phyloP scores from a whole-genome alignment of 257 asterid species.

The Ophiorrhiza pumila region DNA sequence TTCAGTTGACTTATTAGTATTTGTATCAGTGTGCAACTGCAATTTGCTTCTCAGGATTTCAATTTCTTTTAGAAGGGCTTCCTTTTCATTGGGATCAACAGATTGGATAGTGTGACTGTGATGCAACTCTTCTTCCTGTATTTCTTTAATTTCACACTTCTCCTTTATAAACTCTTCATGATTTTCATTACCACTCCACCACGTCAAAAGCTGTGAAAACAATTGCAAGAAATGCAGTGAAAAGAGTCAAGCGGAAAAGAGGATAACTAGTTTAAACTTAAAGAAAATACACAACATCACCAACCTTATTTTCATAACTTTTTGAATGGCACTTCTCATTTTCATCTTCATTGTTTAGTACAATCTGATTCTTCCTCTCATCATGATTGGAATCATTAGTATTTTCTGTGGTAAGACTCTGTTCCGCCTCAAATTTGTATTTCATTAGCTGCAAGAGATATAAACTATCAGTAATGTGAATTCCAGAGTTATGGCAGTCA shows the following conservation, averaged over 20 bases:
- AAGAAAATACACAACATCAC: neutral
- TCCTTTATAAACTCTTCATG: constrained; percentile 53
- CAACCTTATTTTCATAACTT: constrained; percentile 21
- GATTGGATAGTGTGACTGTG: constrained; percentile 20
- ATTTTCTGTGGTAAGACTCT: constrained; percentile 22
- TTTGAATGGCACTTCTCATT: constrained; percentile 7
- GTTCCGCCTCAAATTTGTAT: constrained; percentile 40
- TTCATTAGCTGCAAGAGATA: constrained; percentile 56
- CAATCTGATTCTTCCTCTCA: neutral
- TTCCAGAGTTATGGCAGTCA: constrained; percentile 4
- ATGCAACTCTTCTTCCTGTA: constrained; percentile 32
- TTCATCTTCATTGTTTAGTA: neutral
- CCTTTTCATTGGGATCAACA: constrained; percentile 56
- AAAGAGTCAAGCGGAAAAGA: neutral
- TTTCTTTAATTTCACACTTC: constrained; percentile 54
- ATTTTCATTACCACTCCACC: constrained; percentile 50
- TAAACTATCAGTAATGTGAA: constrained; percentile 10
- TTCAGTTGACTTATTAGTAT: constrained; percentile 60
- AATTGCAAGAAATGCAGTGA: constrained; percentile 2
- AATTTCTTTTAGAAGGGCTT: constrained; percentile 65
- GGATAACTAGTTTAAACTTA: neutral
- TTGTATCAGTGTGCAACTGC: constrained; percentile 43
- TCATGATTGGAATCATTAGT: constrained; percentile 28
- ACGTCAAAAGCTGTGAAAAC: constrained; percentile 53
- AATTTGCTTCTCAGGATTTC: constrained; percentile 57